These are phyloP conservation scores for Scopulariopsis brevicaulis DNA, from an alignment of 2,329 filamentous ascomycete genomes.

Conservation along the genomic window DNA sequence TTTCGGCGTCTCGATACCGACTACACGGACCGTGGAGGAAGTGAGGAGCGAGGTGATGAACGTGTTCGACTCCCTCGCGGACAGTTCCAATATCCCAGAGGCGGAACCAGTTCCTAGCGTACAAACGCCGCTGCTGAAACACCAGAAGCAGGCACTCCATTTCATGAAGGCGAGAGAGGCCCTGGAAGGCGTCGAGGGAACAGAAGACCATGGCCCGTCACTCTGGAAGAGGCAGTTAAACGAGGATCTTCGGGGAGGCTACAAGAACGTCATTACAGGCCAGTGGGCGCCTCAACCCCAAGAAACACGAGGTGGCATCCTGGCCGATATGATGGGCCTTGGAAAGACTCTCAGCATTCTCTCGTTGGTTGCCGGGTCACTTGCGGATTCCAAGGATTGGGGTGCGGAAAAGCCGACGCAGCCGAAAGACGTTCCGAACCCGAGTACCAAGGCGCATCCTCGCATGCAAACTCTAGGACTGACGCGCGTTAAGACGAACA, in stretches of 20 bases:
- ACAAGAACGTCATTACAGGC: constrained; percentile 79
- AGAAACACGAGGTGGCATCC: constrained; percentile 60
- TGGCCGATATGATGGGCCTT: constrained; percentile 84
- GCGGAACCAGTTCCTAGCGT: constrained; percentile 54
- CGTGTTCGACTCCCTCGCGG: constrained; percentile 77
- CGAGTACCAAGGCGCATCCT: constrained; percentile 19
- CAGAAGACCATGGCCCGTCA: constrained; percentile 53
- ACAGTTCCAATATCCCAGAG: constrained; percentile 63
- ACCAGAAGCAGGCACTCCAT: constrained; percentile 82
- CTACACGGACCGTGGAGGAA: constrained; percentile 65
- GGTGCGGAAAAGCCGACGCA: constrained; percentile 38
- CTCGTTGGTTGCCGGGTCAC: constrained; percentile 59
- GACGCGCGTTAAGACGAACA: constrained; percentile 50
- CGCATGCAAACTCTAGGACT: constrained; percentile 27
- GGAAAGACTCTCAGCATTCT: constrained; percentile 81
- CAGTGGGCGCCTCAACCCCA: constrained; percentile 44
- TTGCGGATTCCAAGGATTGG: constrained; percentile 53
- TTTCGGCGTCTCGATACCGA: constrained; percentile 14
- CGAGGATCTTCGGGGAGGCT: constrained; percentile 23
- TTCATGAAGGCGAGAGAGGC: constrained; percentile 78
- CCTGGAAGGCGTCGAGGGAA: constrained; percentile 42
- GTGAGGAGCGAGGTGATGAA: constrained; percentile 73
- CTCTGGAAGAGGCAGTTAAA: constrained; percentile 58
- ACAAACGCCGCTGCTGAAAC: constrained; percentile 59
- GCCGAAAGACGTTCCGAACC: constrained; percentile 25